Base-by-base conservation (phyloP, 805 yeast species). In the Vanderwaltozyma polyspora region DNA sequence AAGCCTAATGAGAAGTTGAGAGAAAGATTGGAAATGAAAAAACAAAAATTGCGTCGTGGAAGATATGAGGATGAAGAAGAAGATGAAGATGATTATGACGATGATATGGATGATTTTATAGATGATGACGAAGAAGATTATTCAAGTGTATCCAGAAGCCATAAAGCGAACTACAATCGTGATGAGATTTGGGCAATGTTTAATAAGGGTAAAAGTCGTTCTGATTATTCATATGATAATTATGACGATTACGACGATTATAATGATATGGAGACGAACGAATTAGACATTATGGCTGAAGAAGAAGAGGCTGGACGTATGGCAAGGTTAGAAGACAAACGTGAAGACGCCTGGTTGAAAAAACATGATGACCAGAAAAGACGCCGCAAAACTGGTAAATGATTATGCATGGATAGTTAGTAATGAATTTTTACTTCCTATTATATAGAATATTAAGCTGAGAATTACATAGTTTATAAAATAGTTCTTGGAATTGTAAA, bases 121-220 rank as follows among this genome's bases (percentile, higher is more conserved):
- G 63, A 60, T 16, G 65, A 59, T n/a, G 69, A 66, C 17, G 70
- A 66, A 6, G 72, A 67, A 9, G 73, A 65, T 39, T 64, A 79
- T 24, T 4, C 24, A n/a, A 85, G 67, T 8, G 69, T 71, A 32
- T 82, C 74, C 37, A n/a, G 46, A 42, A 5, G 14, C 10, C 8
- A n/a, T n/a, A 8, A 28, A 3, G 64, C 56, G 6, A 85, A 76
- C 3, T 82, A 81, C 44, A 82, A 83, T 46, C 62, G 89, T 29
- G 86, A 81, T 42, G 95, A 86, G 55, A 87, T 89, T 31, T 85
- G 95, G 95, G 72, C 76, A 14, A 70, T 89, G 57, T 81, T 87
- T 56, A 78, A 75, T 49, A 67, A 72, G 38, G 84, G 86, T 3
- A 67, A 67, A 38, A 64, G 68, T 35, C 63, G 84, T 29, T 46